Base-by-base conservation (phyloP, 2,329 filamentous ascomycete species). In the Pestalotiopsis sp. region DNA sequence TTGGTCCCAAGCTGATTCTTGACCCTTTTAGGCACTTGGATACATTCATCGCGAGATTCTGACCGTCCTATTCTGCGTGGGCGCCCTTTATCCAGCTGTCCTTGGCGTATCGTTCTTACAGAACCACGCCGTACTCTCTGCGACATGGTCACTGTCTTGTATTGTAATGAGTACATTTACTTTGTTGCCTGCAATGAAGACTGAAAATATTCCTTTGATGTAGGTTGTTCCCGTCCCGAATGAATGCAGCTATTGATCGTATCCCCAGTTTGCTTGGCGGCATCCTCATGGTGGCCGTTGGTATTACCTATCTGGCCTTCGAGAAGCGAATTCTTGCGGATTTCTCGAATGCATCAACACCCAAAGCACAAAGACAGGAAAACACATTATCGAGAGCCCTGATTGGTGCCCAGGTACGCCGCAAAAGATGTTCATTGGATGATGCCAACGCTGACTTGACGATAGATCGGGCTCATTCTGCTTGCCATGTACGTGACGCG, bases 31-130 rank as follows among this genome's bases (percentile, higher is more conserved):
- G 93, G 94, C 96, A 25, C 85, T 97, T 81, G 95, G 94, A 65
- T 99, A 99, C 78, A 97, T 97, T 68, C 88, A 95, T 74, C 91
- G 96, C 56, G 92, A 97, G 76, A 90, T 98, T 27, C 91, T 97
- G 74, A 97, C 95, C 0, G 83, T 89, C 0, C 89, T 95, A 68
- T 99, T 95, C 76, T 75, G 95, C 31, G 73, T 95, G 3, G 94
- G 89, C 3, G 88, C 91, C 1, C 84, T 92, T 58, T 99, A 95
- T 93, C 96, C 96, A 0, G 73, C 87, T 0, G 84, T 90, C 0
- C 92, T 96, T 73, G 95, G 96, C 0, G 75, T 86, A 31, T 84
- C 85, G 0, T 98, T 99, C 75, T 72, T 98, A 9, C 85, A 82
- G 66, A 81, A 87, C 31, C 91, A 98, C 76, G 77, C 83, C 13